phyloP scores from a whole-genome alignment of 345 rosid species.

The Lepidium sativum region DNA sequence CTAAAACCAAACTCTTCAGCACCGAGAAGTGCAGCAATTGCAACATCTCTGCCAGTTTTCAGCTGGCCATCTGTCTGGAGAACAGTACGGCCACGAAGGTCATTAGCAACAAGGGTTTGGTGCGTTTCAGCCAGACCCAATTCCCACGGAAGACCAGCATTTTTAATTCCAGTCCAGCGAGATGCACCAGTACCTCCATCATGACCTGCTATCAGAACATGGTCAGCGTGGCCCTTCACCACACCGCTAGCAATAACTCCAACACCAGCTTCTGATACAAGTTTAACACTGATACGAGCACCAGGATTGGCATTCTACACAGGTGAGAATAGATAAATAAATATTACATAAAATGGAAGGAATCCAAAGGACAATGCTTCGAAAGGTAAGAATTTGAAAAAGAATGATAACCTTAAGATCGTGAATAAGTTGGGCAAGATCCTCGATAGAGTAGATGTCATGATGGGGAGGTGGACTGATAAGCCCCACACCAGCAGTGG shows the following conservation, averaged over 20 bases:
- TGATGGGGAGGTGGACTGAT: slow-evolving; percentile 99
- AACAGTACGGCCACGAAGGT: slow-evolving; percentile 97
- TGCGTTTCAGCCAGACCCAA: slow-evolving; percentile 99
- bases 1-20: slow-evolving; percentile 99
- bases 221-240: slow-evolving; percentile 99
- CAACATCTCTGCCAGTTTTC: slow-evolving; percentile 98
- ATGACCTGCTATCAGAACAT: slow-evolving; percentile 93
- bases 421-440: slow-evolving; percentile 95
- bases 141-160: slow-evolving; percentile 99
- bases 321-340: neutral
- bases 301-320: slow-evolving; percentile 86
- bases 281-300: slow-evolving; percentile 89
- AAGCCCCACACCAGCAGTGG: slow-evolving; percentile 98
- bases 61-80: slow-evolving; percentile 99
- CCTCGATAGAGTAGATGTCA: slow-evolving; percentile 98
- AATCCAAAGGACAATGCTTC: neutral
- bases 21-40: slow-evolving; percentile 95
- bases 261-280: slow-evolving; percentile 99
- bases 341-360: neutral
- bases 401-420: slow-evolving; percentile 82
- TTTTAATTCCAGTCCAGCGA: slow-evolving; percentile 98
- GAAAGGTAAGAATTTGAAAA: neutral
- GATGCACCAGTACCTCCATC: slow-evolving; percentile 99
- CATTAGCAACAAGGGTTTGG: slow-evolving; percentile 96
- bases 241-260: slow-evolving; percentile 99